Conservation (phyloP, 1,284 basidiomycete genomes). For the Microbotryomycetes sp. region DNA sequence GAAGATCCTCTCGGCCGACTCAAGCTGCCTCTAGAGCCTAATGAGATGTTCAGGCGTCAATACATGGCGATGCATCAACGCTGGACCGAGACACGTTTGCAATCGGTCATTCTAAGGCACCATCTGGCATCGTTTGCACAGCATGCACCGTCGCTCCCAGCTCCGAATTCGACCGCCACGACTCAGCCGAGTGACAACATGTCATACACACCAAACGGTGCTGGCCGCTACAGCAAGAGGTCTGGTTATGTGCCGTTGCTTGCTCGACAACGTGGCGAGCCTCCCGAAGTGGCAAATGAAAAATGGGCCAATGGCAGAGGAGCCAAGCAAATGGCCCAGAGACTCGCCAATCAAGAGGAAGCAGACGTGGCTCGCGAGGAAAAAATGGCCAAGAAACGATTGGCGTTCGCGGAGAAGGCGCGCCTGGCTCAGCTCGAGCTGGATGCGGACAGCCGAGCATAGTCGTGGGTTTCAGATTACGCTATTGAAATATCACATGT, state of each 20-base stretch:
- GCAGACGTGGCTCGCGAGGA: conserved; percentile 13
- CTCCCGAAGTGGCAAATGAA: conserved; percentile 65
- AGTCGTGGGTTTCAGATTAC: no score
- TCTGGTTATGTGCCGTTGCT: conserved; percentile 62
- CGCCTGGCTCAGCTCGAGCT: conserved; percentile 2
- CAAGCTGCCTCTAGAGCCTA: conserved; percentile 9
- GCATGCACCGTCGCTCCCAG: conserved; percentile 1
- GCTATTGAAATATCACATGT: no score
- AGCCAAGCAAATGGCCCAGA: conserved; percentile 26
- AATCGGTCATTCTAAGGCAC: conserved; percentile 28
- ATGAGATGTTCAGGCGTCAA: conserved; percentile 20
- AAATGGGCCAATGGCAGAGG: conserved; percentile 59
- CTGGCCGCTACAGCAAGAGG: conserved; percentile 57
- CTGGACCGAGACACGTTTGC: conserved; percentile 25
- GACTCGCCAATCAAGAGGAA: conserved; percentile 16
- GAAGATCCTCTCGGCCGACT: neutral
- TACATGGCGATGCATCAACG: conserved; percentile 28
- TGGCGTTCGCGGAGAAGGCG: conserved; percentile 13
- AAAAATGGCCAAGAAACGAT: conserved; percentile 27
- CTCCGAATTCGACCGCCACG: neutral
- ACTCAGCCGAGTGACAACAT: neutral
- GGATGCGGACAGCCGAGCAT: conserved; percentile 2
- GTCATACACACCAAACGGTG: conserved; percentile 61
- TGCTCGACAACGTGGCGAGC: conserved; percentile 58
- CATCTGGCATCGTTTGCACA: conserved; percentile 48